Evolutionary conservation across 1,284 basidiomycete genomes (phyloP).

Genomic region (Microbotryomycetes sp.): DNA sequence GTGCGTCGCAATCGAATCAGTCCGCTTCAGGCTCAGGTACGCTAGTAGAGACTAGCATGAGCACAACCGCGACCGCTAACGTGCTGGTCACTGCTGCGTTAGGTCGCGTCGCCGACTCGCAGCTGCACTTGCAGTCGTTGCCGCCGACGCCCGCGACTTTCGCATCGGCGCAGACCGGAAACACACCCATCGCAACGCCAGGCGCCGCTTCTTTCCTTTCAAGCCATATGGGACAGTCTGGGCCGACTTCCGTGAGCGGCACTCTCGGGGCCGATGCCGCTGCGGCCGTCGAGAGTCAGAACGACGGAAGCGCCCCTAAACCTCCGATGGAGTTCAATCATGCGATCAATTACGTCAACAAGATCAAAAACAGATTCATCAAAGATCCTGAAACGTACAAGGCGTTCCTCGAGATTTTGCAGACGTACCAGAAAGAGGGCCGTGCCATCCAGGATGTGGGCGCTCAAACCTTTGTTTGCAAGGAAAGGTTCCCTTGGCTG

Average conservation of each 20-base stretch:
- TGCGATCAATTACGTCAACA: constrained; percentile 96
- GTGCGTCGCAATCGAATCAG: no score
- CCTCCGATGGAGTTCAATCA: constrained; percentile 82
- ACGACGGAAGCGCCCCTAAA: no score
- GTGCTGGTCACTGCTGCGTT: no score
- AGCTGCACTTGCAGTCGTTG: constrained; percentile 5
- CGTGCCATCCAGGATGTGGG: constrained; percentile 76
- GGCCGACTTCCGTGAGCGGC: constrained; percentile 1
- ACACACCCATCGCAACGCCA: constrained; percentile 12
- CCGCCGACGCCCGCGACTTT: background rate
- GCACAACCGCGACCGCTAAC: no score
- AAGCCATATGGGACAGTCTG: constrained; percentile 2
- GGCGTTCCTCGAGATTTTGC: constrained; percentile 94
- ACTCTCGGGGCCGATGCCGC: background rate
- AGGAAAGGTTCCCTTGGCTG: constrained; percentile 13
- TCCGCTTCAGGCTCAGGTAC: no score
- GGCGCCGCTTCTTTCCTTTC: constrained; percentile 15
- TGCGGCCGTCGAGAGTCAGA: background rate
- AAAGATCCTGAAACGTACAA: constrained; percentile 94
- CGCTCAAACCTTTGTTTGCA: constrained; percentile 27
- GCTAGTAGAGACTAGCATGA: no score
- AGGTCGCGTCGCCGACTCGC: background rate
- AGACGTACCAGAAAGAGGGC: constrained; percentile 94
- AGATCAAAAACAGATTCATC: constrained; percentile 92
- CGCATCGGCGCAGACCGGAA: background rate